A percentile compares a stretch with the other conserved stretches of the same genome.
phyloP scores from a whole-genome alignment of 257 asterid genomes.

The Solanum chmielewskii region DNA sequence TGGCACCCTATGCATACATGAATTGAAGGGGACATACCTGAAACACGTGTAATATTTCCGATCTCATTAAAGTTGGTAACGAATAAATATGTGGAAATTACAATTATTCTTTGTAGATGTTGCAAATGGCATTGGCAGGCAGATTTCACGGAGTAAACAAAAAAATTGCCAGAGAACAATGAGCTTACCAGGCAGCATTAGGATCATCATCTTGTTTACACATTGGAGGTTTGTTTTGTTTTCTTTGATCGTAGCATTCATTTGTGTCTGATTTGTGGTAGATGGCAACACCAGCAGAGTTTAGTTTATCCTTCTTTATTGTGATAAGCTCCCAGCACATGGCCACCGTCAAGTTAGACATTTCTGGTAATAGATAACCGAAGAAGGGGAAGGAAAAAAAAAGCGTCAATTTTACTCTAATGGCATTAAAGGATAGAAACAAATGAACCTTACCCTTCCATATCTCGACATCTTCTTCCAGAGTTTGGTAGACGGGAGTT shows the following conservation, averaged over 20 bases:
- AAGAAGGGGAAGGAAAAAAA: not conserved
- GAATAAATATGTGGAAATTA: not conserved
- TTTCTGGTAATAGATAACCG: conserved; percentile 26
- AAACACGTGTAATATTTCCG: conserved; percentile 1
- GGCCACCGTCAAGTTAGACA: conserved; percentile 64
- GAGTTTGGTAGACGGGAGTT: conserved; percentile 86
- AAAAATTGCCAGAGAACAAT: not conserved
- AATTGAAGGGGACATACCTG: conserved; percentile 77
- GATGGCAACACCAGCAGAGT: conserved; percentile 62
- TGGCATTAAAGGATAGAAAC: not conserved
- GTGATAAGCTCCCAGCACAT: conserved; percentile 91
- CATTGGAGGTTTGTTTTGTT: conserved; percentile 46
- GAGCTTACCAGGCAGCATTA: conserved; percentile 74
- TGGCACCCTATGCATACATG: conserved; percentile 68
- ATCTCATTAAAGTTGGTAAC: not conserved
- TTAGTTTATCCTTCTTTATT: conserved; percentile 54
- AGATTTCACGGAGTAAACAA: not conserved
- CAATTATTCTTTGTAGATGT: not conserved
- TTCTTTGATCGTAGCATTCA: conserved; percentile 63
- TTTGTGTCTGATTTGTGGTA: conserved; percentile 74
- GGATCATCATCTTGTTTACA: conserved; percentile 74
- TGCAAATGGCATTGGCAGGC: not conserved
- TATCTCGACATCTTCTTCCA: conserved; percentile 62
- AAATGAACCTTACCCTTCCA: conserved; percentile 48
- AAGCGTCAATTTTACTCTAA: not conserved